phyloP scores from a whole-genome alignment of 2,329 filamentous ascomycete genomes.

The Teratosphaeriaceae sp. region DNA sequence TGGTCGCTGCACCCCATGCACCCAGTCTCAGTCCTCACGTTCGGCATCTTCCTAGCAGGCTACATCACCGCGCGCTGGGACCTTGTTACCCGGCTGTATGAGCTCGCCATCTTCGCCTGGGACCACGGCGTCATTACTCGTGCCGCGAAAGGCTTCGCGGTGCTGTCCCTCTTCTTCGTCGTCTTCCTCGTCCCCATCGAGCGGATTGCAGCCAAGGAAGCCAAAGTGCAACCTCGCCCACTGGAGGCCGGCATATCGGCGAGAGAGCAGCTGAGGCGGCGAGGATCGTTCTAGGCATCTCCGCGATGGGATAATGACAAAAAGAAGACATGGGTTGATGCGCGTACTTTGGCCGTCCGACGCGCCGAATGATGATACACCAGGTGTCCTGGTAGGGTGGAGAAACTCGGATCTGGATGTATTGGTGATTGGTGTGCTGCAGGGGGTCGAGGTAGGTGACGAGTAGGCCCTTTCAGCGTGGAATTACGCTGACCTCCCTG shows the following conservation, averaged over 20 bases:
- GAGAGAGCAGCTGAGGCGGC: conserved; percentile 85
- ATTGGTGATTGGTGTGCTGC: conserved; percentile 81
- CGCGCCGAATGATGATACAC: conserved; percentile 60
- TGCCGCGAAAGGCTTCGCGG: conserved; percentile 74
- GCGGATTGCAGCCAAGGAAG: conserved; percentile 73
- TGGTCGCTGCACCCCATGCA: conserved; percentile 56
- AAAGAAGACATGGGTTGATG: conserved; percentile 70
- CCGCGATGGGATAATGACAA: conserved; percentile 55
- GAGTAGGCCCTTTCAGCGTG: too few species aligned
- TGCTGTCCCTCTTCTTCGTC: conserved; percentile 79
- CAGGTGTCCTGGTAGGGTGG: conserved; percentile 92
- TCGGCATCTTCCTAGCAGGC: conserved; percentile 98
- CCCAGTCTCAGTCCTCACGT: conserved; percentile 91
- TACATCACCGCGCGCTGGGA: conserved; percentile 99
- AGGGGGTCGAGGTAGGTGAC: conserved; percentile 80
- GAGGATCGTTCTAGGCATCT: conserved; percentile 76
- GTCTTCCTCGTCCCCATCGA: conserved; percentile 77
- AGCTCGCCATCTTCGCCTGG: conserved; percentile 95
- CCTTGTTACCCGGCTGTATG: conserved; percentile 92
- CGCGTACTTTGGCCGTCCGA: conserved; percentile 97
- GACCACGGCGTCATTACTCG: conserved; percentile 94
- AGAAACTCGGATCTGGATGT: conserved; percentile 86
- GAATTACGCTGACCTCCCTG: too few species aligned
- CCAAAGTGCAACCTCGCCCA: conserved; percentile 75
- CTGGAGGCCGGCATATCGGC: conserved; percentile 79